Evolutionary conservation across 2,329 filamentous ascomycete genomes (phyloP), one percentile per base, ranked within the genome.

Genomic region (Didymella exigua): DNA sequence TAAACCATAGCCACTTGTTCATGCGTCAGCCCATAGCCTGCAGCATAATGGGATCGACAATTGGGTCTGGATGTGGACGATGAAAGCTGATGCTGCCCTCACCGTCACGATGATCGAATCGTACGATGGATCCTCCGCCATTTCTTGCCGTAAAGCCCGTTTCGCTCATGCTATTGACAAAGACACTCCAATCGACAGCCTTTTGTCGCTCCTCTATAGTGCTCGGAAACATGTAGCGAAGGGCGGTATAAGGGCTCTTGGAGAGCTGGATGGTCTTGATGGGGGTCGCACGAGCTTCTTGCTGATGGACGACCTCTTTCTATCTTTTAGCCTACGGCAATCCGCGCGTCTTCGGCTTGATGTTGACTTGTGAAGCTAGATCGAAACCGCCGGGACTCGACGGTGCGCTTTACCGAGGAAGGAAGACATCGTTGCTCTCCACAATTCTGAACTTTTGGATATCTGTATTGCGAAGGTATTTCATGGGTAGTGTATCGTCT

Each of bases 1-100:
- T 65, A 57, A 71, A 73, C 63, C 66, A 69, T 41, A 71, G 72
- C 63, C 66, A 69, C 43, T 65, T 71, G 16, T 55, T 61, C 64
- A 73, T 57, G 1, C 69, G 56, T 23, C 61, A 59, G 8, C 66
- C 67, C 55, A 70, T 70, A 0, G 47, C 59, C 21, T 63, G 66
- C 8, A 74, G 42, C 66, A 69, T 66, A 18, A 70, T 44, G 0
- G 65, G 54, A 41, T 71, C 65, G 18, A 72, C 58, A 6, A 46
- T 63, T 0, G 65, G 49, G 3, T 61, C 59, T 1, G 69, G 70
- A 53, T 73, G 70, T 0, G 66, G 70, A 29, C 59, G 61, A 54
- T 73, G 69, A 23, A 74, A 69, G 13, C 60, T 59, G 37, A 68
- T 66, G 26, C 49, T 66, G 1, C 60, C 59, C 3, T 8, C 24